These are phyloP conservation scores for Chlamydomonas asymmetrica DNA, from an alignment of 139 green algal genomes.

Conservation along the genomic window DNA sequence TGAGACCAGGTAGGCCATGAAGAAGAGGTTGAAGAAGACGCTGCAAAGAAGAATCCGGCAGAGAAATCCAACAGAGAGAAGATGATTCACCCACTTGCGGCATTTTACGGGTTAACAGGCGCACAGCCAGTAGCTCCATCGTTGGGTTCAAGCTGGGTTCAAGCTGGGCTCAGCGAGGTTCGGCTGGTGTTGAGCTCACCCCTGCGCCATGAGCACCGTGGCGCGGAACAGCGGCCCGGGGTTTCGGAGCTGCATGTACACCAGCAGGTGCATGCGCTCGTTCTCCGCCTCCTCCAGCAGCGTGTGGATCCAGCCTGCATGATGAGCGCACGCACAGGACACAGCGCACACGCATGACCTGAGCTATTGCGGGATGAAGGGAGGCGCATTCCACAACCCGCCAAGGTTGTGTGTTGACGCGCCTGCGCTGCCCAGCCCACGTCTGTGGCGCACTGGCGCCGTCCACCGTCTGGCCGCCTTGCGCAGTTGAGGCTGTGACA, in stretches of 20 bases:
- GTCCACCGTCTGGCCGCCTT: too few relatives aligned
- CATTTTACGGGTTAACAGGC: background rate
- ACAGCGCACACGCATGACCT: background rate
- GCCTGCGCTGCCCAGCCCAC: too few relatives aligned
- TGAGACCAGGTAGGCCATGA: conserved; percentile 79
- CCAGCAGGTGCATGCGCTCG: conserved; percentile 94
- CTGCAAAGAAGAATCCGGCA: conserved; percentile 44
- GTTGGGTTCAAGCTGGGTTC: too few relatives aligned
- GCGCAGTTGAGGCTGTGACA: background rate
- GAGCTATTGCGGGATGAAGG: background rate
- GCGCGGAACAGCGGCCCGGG: conserved; percentile 75
- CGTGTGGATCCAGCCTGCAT: conserved; percentile 86
- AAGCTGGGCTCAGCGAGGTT: too few relatives aligned
- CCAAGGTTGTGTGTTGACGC: too few relatives aligned
- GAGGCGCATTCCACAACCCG: too few relatives aligned
- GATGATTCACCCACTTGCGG: background rate
- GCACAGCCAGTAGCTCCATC: too few relatives aligned
- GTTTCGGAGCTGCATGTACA: conserved; percentile 87
- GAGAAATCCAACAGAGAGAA: background rate
- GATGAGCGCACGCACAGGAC: background rate
- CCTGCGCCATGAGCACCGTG: conserved; percentile 76
- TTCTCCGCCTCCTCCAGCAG: conserved; percentile 97
- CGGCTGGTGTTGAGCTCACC: conserved; percentile 11
- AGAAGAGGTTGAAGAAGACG: conserved; percentile 90
- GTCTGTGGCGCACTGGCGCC: too few relatives aligned